Conservation (phyloP, 2,329 filamentous ascomycete genomes). For the Fusarium illudens region DNA sequence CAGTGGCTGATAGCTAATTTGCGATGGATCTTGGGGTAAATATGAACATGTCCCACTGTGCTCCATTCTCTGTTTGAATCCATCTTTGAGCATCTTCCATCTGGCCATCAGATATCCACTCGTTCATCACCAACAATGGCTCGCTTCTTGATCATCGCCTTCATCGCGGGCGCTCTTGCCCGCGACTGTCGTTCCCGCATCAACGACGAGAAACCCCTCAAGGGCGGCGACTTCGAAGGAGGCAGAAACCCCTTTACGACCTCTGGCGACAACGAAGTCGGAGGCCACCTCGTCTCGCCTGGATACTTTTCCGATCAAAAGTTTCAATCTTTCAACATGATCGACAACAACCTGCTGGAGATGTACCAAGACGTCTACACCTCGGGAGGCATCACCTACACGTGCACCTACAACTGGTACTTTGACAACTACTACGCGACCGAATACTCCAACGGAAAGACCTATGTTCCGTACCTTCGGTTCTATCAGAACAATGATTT, state of each 20-base stretch:
- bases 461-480: constrained; percentile 1
- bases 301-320: constrained; percentile 2
- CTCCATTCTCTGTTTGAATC: too few species aligned
- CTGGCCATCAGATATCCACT: not conserved
- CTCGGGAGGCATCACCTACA: not conserved
- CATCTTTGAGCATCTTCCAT: not conserved
- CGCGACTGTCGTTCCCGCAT: not conserved
- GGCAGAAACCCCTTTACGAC: not conserved
- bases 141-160: not conserved
- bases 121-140: not conserved
- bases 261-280: not conserved
- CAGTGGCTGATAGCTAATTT: not conserved
- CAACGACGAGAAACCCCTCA: not conserved
- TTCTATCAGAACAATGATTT: not conserved
- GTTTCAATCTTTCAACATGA: constrained; percentile 5
- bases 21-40: not conserved
- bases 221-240: constrained; percentile 6
- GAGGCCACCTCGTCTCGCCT: not conserved
- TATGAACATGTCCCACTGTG: not conserved
- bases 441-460: not conserved
- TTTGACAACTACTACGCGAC: constrained; percentile 7
- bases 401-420: not conserved
- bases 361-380: constrained; percentile 15
- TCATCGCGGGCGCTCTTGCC: not conserved
- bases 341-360: constrained; percentile 9